Percentiles rank a stretch among this genome's conserved stretches.
phyloP scores from a whole-genome alignment of 1,284 basidiomycete genomes.

The Pyrrhoderma noxium region DNA sequence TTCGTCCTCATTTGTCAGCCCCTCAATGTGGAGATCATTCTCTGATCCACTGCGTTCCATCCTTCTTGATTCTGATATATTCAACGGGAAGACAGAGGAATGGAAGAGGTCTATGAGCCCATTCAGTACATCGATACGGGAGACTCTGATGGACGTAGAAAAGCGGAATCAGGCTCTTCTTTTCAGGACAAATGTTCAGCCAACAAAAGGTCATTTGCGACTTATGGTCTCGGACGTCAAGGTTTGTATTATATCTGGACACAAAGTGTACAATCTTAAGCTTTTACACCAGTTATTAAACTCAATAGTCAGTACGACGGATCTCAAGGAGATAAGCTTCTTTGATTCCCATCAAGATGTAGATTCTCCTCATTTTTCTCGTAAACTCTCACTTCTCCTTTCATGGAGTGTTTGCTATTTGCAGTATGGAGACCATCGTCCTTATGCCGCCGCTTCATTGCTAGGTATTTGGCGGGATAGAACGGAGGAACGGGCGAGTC shows the following conservation, averaged over 20 bases:
- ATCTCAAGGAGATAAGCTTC: conserved; percentile 56
- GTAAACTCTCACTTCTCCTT: conserved; percentile 74
- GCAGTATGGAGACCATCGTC: conserved; percentile 80
- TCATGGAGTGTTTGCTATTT: conserved; percentile 83
- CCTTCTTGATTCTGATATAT: background rate
- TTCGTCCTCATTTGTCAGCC: conserved; percentile 70
- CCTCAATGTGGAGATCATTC: conserved; percentile 55
- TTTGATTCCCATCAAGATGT: conserved; percentile 39
- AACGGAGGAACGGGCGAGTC: conserved; percentile 51
- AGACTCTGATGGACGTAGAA: conserved; percentile 51
- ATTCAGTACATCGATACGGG: conserved; percentile 30
- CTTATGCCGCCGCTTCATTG: conserved; percentile 74
- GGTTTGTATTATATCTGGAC: conserved; percentile 30
- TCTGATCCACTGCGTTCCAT: conserved; percentile 27
- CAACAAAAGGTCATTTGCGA: conserved; percentile 47
- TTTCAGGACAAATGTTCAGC: conserved; percentile 59
- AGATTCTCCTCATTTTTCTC: conserved; percentile 44
- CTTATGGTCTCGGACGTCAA: conserved; percentile 71
- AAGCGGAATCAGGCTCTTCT: conserved; percentile 72
- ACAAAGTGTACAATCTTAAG: conserved; percentile 1
- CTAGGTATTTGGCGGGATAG: conserved; percentile 65
- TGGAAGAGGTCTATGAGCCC: conserved; percentile 15
- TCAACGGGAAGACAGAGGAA: conserved; percentile 34
- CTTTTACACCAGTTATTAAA: conserved; percentile 59
- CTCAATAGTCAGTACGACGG: conserved; percentile 65